phyloP scores from a whole-genome alignment of 2,329 filamentous ascomycete species.

The Xylariaceae sp. region DNA sequence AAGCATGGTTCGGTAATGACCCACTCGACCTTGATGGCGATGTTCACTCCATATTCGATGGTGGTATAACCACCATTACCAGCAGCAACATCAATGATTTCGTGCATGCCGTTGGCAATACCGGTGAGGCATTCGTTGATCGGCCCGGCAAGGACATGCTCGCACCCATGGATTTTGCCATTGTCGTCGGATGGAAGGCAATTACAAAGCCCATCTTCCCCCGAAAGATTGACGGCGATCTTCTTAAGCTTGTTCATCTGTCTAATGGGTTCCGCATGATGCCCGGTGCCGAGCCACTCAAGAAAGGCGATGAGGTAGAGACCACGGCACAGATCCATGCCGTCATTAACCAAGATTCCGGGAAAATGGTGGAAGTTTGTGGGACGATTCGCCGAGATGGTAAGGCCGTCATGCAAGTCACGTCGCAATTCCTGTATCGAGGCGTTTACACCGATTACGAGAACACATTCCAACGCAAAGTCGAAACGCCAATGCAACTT shows the following conservation, averaged over 20 bases:
- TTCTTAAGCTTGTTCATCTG: constrained; percentile 91
- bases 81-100: constrained; percentile 96
- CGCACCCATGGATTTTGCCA: constrained; percentile 97
- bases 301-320: constrained; percentile 88
- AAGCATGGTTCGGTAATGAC: constrained; percentile 91
- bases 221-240: constrained; percentile 87
- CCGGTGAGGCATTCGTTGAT: constrained; percentile 93
- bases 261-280: constrained; percentile 99
- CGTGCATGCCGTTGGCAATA: constrained; percentile 97
- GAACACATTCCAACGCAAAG: constrained; percentile 98
- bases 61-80: constrained; percentile 80
- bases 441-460: constrained; percentile 89
- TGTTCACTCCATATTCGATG: constrained; percentile 83
- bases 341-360: constrained; percentile 95
- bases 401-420: constrained; percentile 92
- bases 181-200: constrained; percentile 97
- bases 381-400: constrained; percentile 86
- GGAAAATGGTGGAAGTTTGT: constrained; percentile 99
- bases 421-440: constrained; percentile 95
- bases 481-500: constrained; percentile 90
- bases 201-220: constrained; percentile 99
- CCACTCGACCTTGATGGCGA: constrained; percentile 74
- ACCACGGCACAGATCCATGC: constrained; percentile 96
- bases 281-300: constrained; percentile 86
- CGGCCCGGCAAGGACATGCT: constrained; percentile 89